These are phyloP conservation scores for Ganoderma sinense DNA, from an alignment of 1,284 basidiomycete genomes.

Conservation along the genomic window DNA sequence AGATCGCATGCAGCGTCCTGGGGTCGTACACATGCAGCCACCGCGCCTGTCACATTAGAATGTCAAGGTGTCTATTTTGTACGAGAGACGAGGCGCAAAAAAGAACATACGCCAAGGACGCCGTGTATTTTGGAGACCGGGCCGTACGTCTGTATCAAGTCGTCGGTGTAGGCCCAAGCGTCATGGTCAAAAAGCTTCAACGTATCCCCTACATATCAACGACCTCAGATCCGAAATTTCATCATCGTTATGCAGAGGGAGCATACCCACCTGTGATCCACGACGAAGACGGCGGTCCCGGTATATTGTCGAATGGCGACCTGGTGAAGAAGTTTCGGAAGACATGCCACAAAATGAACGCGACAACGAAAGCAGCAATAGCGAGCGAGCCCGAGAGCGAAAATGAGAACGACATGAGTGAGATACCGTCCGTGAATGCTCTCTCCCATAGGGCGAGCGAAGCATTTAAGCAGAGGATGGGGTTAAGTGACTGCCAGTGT, in stretches of 20 bases:
- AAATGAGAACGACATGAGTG: not conserved
- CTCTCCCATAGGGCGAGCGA: not conserved
- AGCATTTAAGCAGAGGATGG: not conserved
- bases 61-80: not conserved
- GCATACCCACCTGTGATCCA: not conserved
- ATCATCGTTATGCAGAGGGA: no score
- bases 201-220: not conserved
- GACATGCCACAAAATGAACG: not conserved
- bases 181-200: slow-evolving; percentile 7
- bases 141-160: slow-evolving; percentile 8
- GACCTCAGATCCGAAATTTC: no score
- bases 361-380: not conserved
- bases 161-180: slow-evolving; percentile 1
- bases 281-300: slow-evolving; percentile 1
- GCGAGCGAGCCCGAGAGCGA: no score
- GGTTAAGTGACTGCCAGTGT: no score
- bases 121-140: not conserved
- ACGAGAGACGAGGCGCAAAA: not conserved
- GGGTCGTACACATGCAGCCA: slow-evolving; percentile 16
- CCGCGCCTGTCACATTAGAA: not conserved
- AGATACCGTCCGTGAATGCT: not conserved
- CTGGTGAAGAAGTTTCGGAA: not conserved
- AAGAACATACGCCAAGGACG: not conserved
- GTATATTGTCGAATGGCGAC: slow-evolving; percentile 1
- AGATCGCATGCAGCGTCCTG: slow-evolving; percentile 15